A percentile compares a stretch with the other conserved stretches of the same genome.
These are phyloP conservation scores for Trichophaea hybrida DNA, from an alignment of 2,329 filamentous ascomycete species.

Conservation along the genomic window DNA sequence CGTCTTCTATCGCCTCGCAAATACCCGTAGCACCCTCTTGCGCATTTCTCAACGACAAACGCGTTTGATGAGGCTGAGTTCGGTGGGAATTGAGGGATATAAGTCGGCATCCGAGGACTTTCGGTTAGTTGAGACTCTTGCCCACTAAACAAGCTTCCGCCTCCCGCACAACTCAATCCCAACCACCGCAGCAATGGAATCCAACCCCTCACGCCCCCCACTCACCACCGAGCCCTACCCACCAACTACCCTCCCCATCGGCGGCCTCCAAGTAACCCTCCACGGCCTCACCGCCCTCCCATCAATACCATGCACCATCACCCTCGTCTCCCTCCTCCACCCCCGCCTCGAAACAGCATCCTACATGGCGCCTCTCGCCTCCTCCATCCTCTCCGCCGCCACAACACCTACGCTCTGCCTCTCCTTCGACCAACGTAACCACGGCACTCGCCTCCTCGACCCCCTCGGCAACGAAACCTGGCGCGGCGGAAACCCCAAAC, in stretches of 20 bases:
- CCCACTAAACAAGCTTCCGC: too few relatives aligned
- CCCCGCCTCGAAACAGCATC: constrained; percentile 56
- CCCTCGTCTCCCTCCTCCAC: constrained; percentile 85
- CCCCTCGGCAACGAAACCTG: constrained; percentile 54
- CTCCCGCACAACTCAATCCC: too few relatives aligned
- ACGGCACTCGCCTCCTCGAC: constrained; percentile 59
- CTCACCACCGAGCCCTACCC: background rate
- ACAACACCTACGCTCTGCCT: constrained; percentile 46
- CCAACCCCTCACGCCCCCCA: too few relatives aligned
- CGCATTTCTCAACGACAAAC: too few relatives aligned
- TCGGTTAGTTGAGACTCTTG: too few relatives aligned
- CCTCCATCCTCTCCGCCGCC: constrained; percentile 48
- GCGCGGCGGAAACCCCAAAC: constrained; percentile 60
- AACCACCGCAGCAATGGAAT: too few relatives aligned
- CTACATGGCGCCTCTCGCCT: constrained; percentile 61
- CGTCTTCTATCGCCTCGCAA: too few relatives aligned
- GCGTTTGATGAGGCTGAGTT: too few relatives aligned
- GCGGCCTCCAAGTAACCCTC: constrained; percentile 39
- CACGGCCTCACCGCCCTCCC: constrained; percentile 64
- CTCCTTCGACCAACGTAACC: constrained; percentile 85
- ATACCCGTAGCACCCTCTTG: too few relatives aligned
- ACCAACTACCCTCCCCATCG: background rate
- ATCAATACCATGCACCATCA: constrained; percentile 41
- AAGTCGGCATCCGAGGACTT: too few relatives aligned
- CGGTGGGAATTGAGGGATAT: too few relatives aligned